phyloP scores from a whole-genome alignment of 331 rosid genomes.

The Quercus tomentella region DNA sequence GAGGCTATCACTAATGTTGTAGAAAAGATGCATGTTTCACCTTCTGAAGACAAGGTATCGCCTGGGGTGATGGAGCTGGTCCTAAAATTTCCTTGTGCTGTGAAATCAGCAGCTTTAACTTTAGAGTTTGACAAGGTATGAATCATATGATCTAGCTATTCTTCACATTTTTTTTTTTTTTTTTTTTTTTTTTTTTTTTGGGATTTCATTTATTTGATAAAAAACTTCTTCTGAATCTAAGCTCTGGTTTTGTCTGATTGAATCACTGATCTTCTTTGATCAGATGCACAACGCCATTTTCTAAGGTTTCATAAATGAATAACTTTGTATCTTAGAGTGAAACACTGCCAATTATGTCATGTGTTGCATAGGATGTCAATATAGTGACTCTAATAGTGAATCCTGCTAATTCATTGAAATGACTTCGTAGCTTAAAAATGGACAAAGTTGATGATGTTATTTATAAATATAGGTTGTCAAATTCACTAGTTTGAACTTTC shows the following conservation, averaged over 20 bases:
- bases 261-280: not conserved
- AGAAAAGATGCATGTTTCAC: slow-evolving; percentile 72
- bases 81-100: slow-evolving; percentile 74
- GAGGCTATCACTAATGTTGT: slow-evolving; percentile 48
- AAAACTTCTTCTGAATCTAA: slow-evolving; percentile 5
- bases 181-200: not conserved
- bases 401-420: not conserved
- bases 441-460: not conserved
- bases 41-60: slow-evolving; percentile 91
- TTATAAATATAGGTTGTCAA: not conserved
- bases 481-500: not conserved
- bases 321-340: not conserved
- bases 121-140: slow-evolving; percentile 88
- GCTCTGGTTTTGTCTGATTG: slow-evolving; percentile 1
- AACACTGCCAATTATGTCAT: not conserved
- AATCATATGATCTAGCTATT: not conserved
- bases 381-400: not conserved
- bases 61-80: slow-evolving; percentile 82
- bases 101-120: slow-evolving; percentile 63
- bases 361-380: not conserved
- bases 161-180: too few relatives aligned
- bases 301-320: not conserved
- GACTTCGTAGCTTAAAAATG: not conserved
- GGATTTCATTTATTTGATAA: not conserved
- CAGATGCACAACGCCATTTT: not conserved